phyloP scores from a whole-genome alignment of 768 basidiomycete species.

The Russula vinacea region DNA sequence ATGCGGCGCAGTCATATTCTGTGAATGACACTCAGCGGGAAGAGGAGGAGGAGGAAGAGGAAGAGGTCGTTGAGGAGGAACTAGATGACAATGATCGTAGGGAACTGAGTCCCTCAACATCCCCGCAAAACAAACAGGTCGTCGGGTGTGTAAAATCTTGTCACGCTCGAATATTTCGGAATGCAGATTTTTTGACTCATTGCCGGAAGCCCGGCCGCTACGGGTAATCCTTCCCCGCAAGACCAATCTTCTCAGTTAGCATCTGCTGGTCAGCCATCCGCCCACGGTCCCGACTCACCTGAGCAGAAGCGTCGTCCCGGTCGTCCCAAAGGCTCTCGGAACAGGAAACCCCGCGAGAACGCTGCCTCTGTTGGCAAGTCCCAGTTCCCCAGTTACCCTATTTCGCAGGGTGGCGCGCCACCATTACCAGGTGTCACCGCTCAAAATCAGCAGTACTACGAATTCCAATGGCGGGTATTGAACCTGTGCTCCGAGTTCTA shows the following conservation, averaged over 20 bases:
- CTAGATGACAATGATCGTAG: constrained; percentile 41
- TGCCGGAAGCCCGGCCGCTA: constrained; percentile 32
- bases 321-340: constrained; percentile 77
- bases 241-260: constrained; percentile 14
- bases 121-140: constrained; percentile 34
- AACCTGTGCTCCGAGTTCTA: constrained; percentile 85
- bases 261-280: constrained; percentile 27
- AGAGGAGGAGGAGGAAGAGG: constrained; percentile 72
- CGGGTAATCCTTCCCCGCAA: constrained; percentile 24
- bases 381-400: constrained; percentile 34
- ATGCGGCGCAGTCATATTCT: constrained; percentile 30
- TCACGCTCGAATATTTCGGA: constrained; percentile 28
- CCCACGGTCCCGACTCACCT: constrained; percentile 36
- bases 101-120: constrained; percentile 36
- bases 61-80: constrained; percentile 68
- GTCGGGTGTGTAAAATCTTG: constrained; percentile 35
- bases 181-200: constrained; percentile 25
- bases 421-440: constrained; percentile 47
- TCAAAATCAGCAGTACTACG: constrained; percentile 76
- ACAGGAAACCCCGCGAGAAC: constrained; percentile 49
- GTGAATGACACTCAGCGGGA: constrained; percentile 42
- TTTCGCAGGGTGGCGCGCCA: constrained; percentile 33
- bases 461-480: constrained; percentile 82
- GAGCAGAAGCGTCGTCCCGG: constrained; percentile 71
- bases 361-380: constrained; percentile 44